Evolutionary conservation across 1,139 yeast genomes (phyloP).

Genomic region (Spathaspora sp.): DNA sequence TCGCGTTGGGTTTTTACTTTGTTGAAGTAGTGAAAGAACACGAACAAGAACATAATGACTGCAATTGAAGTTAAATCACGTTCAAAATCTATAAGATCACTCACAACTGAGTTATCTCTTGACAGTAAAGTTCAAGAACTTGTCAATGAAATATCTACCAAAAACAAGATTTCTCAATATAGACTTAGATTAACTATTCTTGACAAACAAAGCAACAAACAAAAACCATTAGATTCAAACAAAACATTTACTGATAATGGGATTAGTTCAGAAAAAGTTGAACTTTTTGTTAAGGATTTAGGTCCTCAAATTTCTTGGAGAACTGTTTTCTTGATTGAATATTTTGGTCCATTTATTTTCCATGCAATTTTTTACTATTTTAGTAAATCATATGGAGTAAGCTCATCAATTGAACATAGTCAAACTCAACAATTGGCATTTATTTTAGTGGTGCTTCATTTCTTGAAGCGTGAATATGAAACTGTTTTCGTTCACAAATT

Average conservation of each 20-base stretch:
- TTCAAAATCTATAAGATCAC: conserved; percentile 47
- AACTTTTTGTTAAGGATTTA: conserved; percentile 70
- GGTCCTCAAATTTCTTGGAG: conserved; percentile 96
- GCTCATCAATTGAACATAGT: conserved; percentile 18
- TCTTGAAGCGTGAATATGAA: conserved; percentile 83
- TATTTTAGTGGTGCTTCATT: conserved; percentile 66
- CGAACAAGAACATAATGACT: conserved; percentile 24
- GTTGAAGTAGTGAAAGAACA: background rate
- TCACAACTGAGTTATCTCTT: conserved; percentile 34
- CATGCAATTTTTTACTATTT: conserved; percentile 66
- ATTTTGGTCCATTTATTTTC: conserved; percentile 81
- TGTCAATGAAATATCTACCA: conserved; percentile 39
- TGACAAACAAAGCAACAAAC: conserved; percentile 28
- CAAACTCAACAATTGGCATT: conserved; percentile 55
- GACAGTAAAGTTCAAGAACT: conserved; percentile 33
- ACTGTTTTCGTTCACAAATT: conserved; percentile 81
- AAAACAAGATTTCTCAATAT: conserved; percentile 39
- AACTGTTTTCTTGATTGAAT: conserved; percentile 82
- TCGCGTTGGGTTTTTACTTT: background rate
- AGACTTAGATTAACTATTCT: conserved; percentile 38
- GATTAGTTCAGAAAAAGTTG: conserved; percentile 27
- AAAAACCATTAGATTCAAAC: conserved; percentile 31
- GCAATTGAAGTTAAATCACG: conserved; percentile 49
- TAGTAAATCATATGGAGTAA: conserved; percentile 20
- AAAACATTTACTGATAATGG: conserved; percentile 35